Evolutionary conservation across 306 rosid species (phyloP).

Genomic region (Quercus alba): DNA sequence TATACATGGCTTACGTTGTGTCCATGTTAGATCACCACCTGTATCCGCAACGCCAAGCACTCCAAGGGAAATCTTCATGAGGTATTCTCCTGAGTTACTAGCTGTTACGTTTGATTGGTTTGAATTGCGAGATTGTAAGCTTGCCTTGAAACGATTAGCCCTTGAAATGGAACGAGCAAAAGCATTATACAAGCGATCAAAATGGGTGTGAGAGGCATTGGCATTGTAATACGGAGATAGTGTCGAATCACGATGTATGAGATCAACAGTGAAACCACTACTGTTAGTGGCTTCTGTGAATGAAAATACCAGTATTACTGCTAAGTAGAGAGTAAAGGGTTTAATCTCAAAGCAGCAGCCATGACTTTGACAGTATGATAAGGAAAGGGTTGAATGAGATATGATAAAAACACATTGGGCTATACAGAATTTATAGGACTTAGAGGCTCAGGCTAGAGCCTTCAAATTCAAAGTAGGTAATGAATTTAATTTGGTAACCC

Average conservation of each 20-base stretch:
- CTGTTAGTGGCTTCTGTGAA: background rate
- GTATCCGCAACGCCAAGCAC: conserved; percentile 51
- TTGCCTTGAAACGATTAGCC: background rate
- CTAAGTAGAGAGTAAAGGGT: background rate
- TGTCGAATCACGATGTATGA: conserved; percentile 53
- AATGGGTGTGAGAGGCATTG: conserved; percentile 30
- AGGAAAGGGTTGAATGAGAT: background rate
- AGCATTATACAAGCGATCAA: conserved; percentile 30
- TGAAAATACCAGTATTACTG: background rate
- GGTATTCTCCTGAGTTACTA: conserved; percentile 34
- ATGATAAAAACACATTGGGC: background rate
- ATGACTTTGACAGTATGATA: background rate
- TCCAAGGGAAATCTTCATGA: conserved; percentile 49
- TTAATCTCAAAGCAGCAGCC: background rate
- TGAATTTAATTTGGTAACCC: too few species aligned
- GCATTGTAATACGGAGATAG: conserved; percentile 42
- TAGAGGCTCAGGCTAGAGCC: too few species aligned
- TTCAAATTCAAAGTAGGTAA: too few species aligned
- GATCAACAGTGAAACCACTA: conserved; percentile 19
- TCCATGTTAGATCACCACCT: conserved; percentile 68
- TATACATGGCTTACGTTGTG: conserved; percentile 56
- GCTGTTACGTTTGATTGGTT: conserved; percentile 20
- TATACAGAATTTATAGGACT: background rate
- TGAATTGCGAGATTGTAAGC: background rate
- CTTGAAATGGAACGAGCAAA: conserved; percentile 45